Evolutionary conservation across 148 eudicot species (phyloP), one percentile per base, ranked within the genome.

Genomic region (Amaranthus palmeri): DNA sequence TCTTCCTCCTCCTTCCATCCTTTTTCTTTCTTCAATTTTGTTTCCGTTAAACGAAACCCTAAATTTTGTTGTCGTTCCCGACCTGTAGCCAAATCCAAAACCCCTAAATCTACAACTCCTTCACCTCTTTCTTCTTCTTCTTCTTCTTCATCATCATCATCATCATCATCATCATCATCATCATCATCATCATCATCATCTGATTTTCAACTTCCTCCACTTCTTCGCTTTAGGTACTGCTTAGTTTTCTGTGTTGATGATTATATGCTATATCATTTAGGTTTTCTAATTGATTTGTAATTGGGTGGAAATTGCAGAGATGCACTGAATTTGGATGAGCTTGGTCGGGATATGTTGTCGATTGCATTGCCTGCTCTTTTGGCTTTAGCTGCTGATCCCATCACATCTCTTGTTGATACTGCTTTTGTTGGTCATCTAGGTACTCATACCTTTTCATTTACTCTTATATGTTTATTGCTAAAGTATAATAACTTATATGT

Each of bases 361-460:
- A 89, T 95, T 76, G 97, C 96, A 59, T 70, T 89, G 66, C 98
- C 98, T 11, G 96, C 97, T 55, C 86, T 90, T 0, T 72, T 95
- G 79, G 96, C 97, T 76, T 89, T 95, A 60, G 93, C 92, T 52
- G 96, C 98, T 79, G 98, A 95, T 49, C 97, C 98, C 3, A 77
- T 95, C 52, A 78, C 93, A 59, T 91, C 92, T 0, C 85, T 95
- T 41, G 91, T 95, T 44, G 92, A 91, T 69, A 88, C 97, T n/a
- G 98, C 96, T 7, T 91, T 91, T 67, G 87, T 95, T 70, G 98
- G 98, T 60, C 98, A 86, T 82, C 78, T 93, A 69, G 98, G 98
- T 92, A 86, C 48, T 60, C 3, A 3, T 15, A 12, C 7, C 8
- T 62, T 62, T 54, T 5, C 9, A 3, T 9, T 3, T 1, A 54